Base-by-base conservation (phyloP, 2,329 filamentous ascomycete species). In the Fusarium euwallaceae region DNA sequence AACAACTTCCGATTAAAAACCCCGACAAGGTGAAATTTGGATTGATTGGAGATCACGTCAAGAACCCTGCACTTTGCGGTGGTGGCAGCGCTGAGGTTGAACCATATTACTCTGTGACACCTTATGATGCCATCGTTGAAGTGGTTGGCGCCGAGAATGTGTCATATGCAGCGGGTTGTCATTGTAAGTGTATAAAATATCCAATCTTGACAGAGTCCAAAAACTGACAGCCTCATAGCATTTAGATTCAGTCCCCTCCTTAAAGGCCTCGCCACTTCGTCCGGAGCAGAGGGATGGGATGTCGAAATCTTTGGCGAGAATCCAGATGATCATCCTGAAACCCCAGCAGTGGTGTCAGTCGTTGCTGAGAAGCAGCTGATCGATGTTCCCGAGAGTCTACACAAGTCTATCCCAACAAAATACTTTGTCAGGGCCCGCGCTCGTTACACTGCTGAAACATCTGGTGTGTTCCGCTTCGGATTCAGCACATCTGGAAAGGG, bases 41-140 rank as follows among this genome's bases (percentile, higher is more conserved):
- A 2, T 64, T 82, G 4, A 79, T 84, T 36, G 81, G 82, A 2
- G 79, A 83, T 14, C 89, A 90, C 16, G 75, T 81, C 34, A 81
- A 80, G 56, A 76, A 79, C 8, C 80, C 82, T 27, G 71, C 81
- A 14, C 74, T 82, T 1, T 79, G 79, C 1, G 82, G 82, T 1
- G 82, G 82, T 17, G 82, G 82, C 6, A 82, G 81, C 24, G 81
- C 82, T 1, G 78, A 79, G 2, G 75, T 83, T 10, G 78, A 80
- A 29, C 80, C 81, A 9, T 82, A 84, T 71, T 82, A 83, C 32
- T 73, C 76, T 0, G 74, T 82, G 3, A 81, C 80, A 0, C 75
- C 82, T 1, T 81, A 78, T 9, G 79, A 83, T 10, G 81, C 80
- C 3, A 75, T 82, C 11, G 71, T 64, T 0, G 80, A 81, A 36